Conservation (phyloP, 805 yeast species). For the Starmerella ratchasimensis region DNA sequence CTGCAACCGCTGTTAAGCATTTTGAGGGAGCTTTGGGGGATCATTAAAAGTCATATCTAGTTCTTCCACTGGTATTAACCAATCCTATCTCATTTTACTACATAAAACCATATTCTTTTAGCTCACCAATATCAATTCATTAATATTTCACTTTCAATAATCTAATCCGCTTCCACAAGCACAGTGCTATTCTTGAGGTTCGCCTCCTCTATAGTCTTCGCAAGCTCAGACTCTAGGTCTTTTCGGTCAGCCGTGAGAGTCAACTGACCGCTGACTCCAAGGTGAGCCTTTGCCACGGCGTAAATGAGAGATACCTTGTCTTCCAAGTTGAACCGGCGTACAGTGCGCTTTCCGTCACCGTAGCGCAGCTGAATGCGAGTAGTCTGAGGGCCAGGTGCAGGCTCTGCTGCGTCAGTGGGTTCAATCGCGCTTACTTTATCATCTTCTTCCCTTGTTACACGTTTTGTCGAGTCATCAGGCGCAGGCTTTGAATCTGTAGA, state of each 20-base stretch:
- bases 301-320: constrained; percentile 51
- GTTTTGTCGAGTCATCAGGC: neutral
- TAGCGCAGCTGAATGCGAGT: constrained; percentile 74
- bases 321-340: constrained; percentile 47
- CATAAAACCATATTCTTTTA: too few relatives aligned
- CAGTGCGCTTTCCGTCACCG: constrained; percentile 71
- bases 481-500: neutral
- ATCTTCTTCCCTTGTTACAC: too few relatives aligned
- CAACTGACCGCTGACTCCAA: constrained; percentile 21
- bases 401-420: constrained; percentile 48
- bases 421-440: constrained; percentile 34
- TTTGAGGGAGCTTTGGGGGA: too few relatives aligned
- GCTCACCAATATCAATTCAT: too few relatives aligned
- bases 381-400: constrained; percentile 40
- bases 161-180: constrained; percentile 40
- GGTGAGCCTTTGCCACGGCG: constrained; percentile 49
- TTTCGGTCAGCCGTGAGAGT: constrained; percentile 45
- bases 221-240: constrained; percentile 41
- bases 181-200: constrained; percentile 74
- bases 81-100: too few relatives aligned
- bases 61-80: too few relatives aligned
- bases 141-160: too few relatives aligned
- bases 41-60: too few relatives aligned
- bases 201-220: constrained; percentile 51
- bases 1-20: too few relatives aligned